These are phyloP conservation scores for Retiboletus fuscus DNA, from an alignment of 1,284 basidiomycete genomes.

Conservation along the genomic window DNA sequence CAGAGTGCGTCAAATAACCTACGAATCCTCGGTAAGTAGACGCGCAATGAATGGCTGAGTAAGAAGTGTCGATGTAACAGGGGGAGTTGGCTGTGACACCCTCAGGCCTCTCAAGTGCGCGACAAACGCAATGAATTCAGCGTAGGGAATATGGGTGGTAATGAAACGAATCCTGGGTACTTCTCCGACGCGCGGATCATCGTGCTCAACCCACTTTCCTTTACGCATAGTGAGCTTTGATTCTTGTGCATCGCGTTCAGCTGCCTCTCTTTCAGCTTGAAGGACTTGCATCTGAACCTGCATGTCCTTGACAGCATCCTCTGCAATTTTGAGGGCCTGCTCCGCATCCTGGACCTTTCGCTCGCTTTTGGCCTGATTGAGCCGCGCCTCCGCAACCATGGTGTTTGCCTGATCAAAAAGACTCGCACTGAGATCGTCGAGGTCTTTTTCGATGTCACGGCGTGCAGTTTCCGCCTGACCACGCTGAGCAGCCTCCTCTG, in stretches of 20 bases:
- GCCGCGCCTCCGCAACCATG: conserved; percentile 94
- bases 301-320: conserved; percentile 87
- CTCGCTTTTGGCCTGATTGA: conserved; percentile 81
- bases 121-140: conserved; percentile 89
- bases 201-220: conserved; percentile 72
- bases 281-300: conserved; percentile 86
- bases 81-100: conserved; percentile 63
- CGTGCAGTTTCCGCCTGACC: conserved; percentile 91
- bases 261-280: conserved; percentile 70
- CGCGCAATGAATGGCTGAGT: conserved; percentile 88
- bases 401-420: conserved; percentile 90
- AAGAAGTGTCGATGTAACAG: conserved; percentile 76
- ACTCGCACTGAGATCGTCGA: conserved; percentile 93
- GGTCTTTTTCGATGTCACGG: conserved; percentile 85
- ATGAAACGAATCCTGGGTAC: conserved; percentile 58
- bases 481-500: conserved; percentile 91
- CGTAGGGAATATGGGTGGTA: conserved; percentile 81
- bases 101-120: conserved; percentile 84
- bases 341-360: conserved; percentile 86
- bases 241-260: conserved; percentile 63
- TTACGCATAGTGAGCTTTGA: conserved; percentile 69
- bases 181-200: conserved; percentile 38
- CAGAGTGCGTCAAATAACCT: conserved; percentile 51
- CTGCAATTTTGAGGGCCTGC: conserved; percentile 82
- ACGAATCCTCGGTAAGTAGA: conserved; percentile 89